Percentiles rank a stretch among this genome's conserved stretches.
Evolutionary conservation across 2,329 filamentous ascomycete species (phyloP).

Genomic region (Teratosphaeria zuluensis): DNA sequence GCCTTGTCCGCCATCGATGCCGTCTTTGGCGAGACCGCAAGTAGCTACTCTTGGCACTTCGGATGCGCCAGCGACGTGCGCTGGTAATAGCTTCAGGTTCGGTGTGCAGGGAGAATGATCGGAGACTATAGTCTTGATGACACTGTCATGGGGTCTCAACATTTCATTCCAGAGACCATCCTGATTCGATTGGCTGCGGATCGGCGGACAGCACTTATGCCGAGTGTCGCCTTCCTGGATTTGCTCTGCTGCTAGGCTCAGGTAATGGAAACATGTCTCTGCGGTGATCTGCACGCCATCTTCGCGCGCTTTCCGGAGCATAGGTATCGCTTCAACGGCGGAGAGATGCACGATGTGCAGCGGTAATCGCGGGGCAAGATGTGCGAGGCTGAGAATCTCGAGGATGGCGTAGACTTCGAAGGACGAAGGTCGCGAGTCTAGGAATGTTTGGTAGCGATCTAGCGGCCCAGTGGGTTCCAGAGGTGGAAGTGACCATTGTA

Average conservation of each 20-base stretch:
- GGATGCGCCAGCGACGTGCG: slow-evolving; percentile 47
- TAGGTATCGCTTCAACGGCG: slow-evolving; percentile 76
- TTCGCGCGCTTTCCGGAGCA: slow-evolving; percentile 63
- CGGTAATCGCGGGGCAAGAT: slow-evolving; percentile 68
- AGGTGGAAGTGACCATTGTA: slow-evolving; percentile 58
- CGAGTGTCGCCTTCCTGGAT: slow-evolving; percentile 78
- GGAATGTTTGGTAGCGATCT: slow-evolving; percentile 77
- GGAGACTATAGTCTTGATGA: slow-evolving; percentile 84
- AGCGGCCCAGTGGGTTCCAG: slow-evolving; percentile 61
- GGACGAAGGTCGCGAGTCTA: slow-evolving; percentile 75
- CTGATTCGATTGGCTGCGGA: slow-evolving; percentile 71
- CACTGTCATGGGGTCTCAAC: slow-evolving; percentile 51
- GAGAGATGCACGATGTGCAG: slow-evolving; percentile 92
- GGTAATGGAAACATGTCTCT: slow-evolving; percentile 93
- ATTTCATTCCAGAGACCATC: slow-evolving; percentile 83
- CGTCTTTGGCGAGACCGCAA: slow-evolving; percentile 7
- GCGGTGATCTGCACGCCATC: slow-evolving; percentile 78
- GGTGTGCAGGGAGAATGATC: slow-evolving; percentile 97
- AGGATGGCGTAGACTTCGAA: slow-evolving; percentile 89
- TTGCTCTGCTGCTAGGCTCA: slow-evolving; percentile 71
- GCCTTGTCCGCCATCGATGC: slow-evolving; percentile 39
- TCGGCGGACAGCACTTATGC: slow-evolving; percentile 92
- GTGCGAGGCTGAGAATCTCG: slow-evolving; percentile 73
- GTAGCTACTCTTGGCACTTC: slow-evolving; percentile 26
- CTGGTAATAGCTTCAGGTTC: slow-evolving; percentile 78